Evolutionary conservation across 768 basidiomycete genomes (phyloP), one percentile per base, ranked within the genome.

Genomic region (Podaxis mareebaensis): DNA sequence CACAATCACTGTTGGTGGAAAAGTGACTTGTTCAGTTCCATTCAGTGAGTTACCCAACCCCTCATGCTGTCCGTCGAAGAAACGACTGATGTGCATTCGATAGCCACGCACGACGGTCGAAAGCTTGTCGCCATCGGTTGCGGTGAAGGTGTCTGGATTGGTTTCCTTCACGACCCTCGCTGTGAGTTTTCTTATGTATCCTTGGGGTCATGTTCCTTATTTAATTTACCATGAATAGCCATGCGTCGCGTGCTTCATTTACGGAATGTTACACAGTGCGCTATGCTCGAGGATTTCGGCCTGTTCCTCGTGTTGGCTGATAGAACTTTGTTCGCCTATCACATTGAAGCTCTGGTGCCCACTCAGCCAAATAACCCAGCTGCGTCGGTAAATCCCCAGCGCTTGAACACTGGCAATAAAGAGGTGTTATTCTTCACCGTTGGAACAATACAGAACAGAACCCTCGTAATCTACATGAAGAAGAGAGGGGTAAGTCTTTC

Each of bases 371-470:
- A 87, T 49, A 87, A 83, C 60, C 77, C 85, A 30, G 85, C 89
- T 68, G 84, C 84, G 4, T 84, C 85, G 0, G 90, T 93, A 69
- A 89, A 89, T 1, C 96, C 95, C 2, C 95, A 98, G 72, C 92
- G 95, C 67, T 81, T 98, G 42, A 94, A 91, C 70, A 22, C 59
- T n/a, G 91, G 93, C 0, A 92, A 87, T 42, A 92, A 92, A 72
- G 95, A 98, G 66, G 94, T 99, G 10, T 90, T 93, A 65, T 99
- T 96, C 80, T 99, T 99, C 79, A 92, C 91, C 68, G 93, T 96
- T 26, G 96, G 96, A 4, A 89, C 85, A 54, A 81, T 98, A 20
- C 87, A 89, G 54, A 91, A 90, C 12, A 86, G 96, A 5, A 97
- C 96, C 0, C 79, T 99, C 20, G 87, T 93, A 3, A 85, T 92